Evolutionary conservation across 2,329 filamentous ascomycete species (phyloP).

Genomic region (Cladosporium colombiae): DNA sequence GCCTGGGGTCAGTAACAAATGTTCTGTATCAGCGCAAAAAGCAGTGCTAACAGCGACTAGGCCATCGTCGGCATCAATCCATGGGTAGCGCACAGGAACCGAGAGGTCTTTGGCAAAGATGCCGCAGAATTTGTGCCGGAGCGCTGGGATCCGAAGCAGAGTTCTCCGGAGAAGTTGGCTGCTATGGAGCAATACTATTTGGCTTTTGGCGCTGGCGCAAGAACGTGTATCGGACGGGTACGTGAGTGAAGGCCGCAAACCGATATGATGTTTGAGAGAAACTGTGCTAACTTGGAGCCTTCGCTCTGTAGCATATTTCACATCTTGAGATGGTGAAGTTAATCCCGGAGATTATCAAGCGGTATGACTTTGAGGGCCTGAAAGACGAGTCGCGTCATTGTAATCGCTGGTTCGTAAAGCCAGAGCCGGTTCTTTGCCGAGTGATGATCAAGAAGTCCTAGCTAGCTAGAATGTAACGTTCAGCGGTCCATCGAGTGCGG

Average conservation of each 20-base stretch:
- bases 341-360: neutral
- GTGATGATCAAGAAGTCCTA: neutral
- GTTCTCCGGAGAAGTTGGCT: neutral
- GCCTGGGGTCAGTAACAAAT: neutral
- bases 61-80: conserved; percentile 36
- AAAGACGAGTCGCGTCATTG: neutral
- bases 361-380: neutral
- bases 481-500: neutral
- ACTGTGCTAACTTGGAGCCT: too few relatives aligned
- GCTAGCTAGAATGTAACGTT: neutral
- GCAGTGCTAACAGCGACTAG: neutral
- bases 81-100: conserved; percentile 37
- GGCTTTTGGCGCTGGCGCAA: neutral
- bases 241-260: too few relatives aligned
- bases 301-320: neutral
- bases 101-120: conserved; percentile 34
- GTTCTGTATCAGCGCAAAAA: neutral
- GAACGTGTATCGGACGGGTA: neutral
- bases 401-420: neutral
- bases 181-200: neutral
- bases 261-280: too few relatives aligned
- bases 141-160: conserved; percentile 30
- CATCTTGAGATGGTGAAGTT: neutral
- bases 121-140: conserved; percentile 38
- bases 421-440: neutral